Evolutionary conservation across 2,329 filamentous ascomycete genomes (phyloP), one percentile per base, ranked within the genome.

Genomic region (Penicillium griseofulvum): DNA sequence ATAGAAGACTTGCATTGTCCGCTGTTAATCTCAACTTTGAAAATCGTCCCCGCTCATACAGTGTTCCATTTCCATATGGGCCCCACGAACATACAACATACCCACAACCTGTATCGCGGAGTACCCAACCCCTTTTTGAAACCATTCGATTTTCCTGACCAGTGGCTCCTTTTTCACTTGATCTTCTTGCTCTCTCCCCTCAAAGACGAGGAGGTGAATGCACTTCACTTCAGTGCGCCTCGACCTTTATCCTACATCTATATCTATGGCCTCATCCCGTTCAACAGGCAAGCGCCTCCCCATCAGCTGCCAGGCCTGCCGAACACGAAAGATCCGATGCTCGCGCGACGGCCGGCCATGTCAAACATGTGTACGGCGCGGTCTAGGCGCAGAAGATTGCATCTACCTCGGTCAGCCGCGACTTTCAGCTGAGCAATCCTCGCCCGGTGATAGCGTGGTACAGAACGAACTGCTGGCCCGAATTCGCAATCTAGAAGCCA

Each of bases 291-390:
- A 72, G 53, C 68, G 72, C 10, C 64, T 74, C 24, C 74, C 74
- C 11, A 70, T 76, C 38, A 74, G 70, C 51, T 76, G 74, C 39
- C 72, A 76, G 55, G 72, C 74, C 36, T 76, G 74, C 57, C 69
- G 74, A 43, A 68, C 66, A 11, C 63, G 74, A 44, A 76, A 76
- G 51, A 76, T 76, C 39, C 66, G 69, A 26, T 76, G 74, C 55
- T 68, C 71, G 24, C 73, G 74, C 24, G 71, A 74, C 57, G 66
- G 66, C n/a, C 65, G 67, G 14, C 73, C 73, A 22, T 76, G 74
- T 42, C 68, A 74, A 38, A 74, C 72, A 4, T 76, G 74, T 61
- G 65, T 73, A 10, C 68, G 70, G 16, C 69, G 74, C 24, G 73
- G 74, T 8, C 60, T 74, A 19, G 69, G 69, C 6, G 66, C 68